Evolutionary conservation across 129 eudicot genomes (phyloP), one percentile per base, ranked within the genome.

Genomic region (Deinandra increscens): DNA sequence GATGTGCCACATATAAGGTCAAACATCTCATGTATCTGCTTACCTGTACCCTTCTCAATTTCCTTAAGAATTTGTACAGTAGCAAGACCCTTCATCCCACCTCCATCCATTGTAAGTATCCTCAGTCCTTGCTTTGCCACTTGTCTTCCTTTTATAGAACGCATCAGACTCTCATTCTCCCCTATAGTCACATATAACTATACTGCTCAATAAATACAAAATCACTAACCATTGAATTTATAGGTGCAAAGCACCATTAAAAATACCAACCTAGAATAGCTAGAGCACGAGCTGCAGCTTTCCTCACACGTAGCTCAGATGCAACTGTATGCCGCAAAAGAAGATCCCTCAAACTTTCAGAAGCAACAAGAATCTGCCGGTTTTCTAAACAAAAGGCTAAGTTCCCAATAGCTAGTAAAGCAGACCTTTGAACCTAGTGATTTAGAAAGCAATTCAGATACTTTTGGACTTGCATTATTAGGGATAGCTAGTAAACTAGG

Each of bases 1-100:
- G 98, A 92, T 37, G 98, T 92, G 58, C 98, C 98, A 84, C 98
- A 92, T 69, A 92, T 88, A 67, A 92, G 96, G 86, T 92, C 98
- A 81, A 92, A 88, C 83, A 92, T 73, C 81, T 92, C 98, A 78
- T 92, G 96, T 63, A 92, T 92, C 78, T 60, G 89, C 79, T 82
- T 88, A 46, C 98, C 98, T 41, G 96, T 84, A 38, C 95, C 87
- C 73, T 88, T 92, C 78, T 92, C 98, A 11, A 92, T 84, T 81
- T 92, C 96, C 70, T 84, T 92, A 62, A 92, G 87, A 38, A 92
- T 92, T 73, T 81, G 88, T 26, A 92, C 98, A 66, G 98, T 92
- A 19, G 95, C 95, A 56, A 92, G 84, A 79, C 98, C 98, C 79
- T 92, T 92, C 98, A 92, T 92, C 69, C 98, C 98, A 65, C 98